Base-by-base conservation (phyloP, 2,329 filamentous ascomycete genomes). In the Neofusicoccum ribis region DNA sequence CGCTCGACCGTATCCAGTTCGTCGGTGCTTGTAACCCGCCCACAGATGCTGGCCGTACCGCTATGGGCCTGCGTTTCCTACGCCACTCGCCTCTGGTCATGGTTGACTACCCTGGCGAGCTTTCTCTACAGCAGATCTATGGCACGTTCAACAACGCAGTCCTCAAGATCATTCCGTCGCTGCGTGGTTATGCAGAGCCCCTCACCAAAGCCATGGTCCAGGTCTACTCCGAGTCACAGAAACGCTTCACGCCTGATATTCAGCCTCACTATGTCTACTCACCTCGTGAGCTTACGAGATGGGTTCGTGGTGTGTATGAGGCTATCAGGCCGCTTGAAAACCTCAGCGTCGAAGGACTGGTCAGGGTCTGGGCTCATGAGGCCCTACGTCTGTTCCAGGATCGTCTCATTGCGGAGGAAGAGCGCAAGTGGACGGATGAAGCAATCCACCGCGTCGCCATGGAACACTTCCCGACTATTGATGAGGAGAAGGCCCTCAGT, bases 251-350 rank as follows among this genome's bases (percentile, higher is more conserved):
- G 9, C 91, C 95, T 6, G 90, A 96, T 79, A 97, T 98, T 46
- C 95, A 99, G 74, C 95, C 95, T 0, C 95, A 99, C 77, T 99
- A 99, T 76, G 93, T 99, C 51, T 99, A 99, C 86, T 97, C 93
- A 77, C 95, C 95, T 75, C 92, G 95, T 89, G 95, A 99, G 77
- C 84, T 99, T 72, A 99, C 96, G 12, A 87, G 95, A 76, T 99
- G 95, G 95, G 94, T 96, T 36, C 91, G 96, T 70, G 95, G 96
- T 80, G 86, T 99, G 20, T 99, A 99, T 72, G 95, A 99, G 79
- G 94, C 95, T 0, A 96, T 99, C 69, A 88, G 91, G 67, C 95
- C 96, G 12, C 85, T 99, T 12, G 95, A 99, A 78, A 90, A 85
- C 11, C 83, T 99, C 23, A 88, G 92, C 0, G 82, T 98, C 2